Conservation (phyloP, 2,329 filamentous ascomycete species). For the Aspergillus aculeatinus region DNA sequence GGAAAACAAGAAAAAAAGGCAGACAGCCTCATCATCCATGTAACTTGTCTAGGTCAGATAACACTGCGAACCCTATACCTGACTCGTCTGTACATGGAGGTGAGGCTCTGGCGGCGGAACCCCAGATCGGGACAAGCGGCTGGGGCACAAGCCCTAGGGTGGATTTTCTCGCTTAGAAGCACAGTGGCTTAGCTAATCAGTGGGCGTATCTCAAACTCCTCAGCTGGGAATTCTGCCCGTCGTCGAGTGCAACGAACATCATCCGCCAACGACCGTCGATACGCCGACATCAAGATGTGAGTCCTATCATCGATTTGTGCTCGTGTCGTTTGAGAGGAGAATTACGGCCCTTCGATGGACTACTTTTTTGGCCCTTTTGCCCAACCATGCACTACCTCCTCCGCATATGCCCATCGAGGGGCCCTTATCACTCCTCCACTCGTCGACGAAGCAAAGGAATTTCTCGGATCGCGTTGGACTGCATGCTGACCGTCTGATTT, state of each 20-base stretch:
- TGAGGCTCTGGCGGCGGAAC: constrained; percentile 2
- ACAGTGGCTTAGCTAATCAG: constrained; percentile 43
- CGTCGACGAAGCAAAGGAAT: constrained; percentile 4
- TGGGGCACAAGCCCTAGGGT: constrained; percentile 40
- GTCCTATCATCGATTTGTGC: constrained; percentile 33
- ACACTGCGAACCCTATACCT: too few relatives aligned
- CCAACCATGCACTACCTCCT: constrained; percentile 5
- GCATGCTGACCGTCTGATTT: constrained; percentile 35
- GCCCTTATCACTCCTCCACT: constrained; percentile 1
- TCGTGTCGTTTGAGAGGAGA: constrained; percentile 16
- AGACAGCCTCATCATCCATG: too few relatives aligned
- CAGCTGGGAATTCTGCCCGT: constrained; percentile 38
- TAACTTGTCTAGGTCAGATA: too few relatives aligned
- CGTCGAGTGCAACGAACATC: constrained; percentile 44
- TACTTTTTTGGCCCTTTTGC: constrained; percentile 5
- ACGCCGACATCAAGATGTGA: constrained; percentile 49
- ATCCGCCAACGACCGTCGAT: constrained; percentile 48
- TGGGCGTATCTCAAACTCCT: constrained; percentile 41
- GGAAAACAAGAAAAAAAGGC: too few relatives aligned
- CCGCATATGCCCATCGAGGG: constrained; percentile 11
- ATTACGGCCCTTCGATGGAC: constrained; percentile 21
- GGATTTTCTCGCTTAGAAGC: constrained; percentile 40
- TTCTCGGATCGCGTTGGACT: constrained; percentile 20
- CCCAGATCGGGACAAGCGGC: constrained; percentile 11
- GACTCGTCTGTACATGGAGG: too few relatives aligned